Base-by-base conservation (phyloP, 768 basidiomycete genomes). In the Boletus rubropictus region DNA sequence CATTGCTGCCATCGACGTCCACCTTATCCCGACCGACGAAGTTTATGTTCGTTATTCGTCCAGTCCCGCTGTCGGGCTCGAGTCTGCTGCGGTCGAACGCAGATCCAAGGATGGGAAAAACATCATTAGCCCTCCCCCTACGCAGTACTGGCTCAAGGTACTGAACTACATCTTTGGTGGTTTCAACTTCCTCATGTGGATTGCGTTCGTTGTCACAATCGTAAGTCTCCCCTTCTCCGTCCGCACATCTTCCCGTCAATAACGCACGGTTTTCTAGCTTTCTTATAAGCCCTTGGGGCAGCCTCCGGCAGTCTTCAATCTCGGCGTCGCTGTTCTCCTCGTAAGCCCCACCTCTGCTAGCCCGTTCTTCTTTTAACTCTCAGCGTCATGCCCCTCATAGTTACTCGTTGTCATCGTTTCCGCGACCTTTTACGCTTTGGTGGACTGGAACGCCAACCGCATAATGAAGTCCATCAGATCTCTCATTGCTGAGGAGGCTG, bases 401-500 rank as follows among this genome's bases (percentile, higher is more conserved):
- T 53, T 75, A 40, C 60, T 73, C 5, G 72, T 74, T 44, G 74
- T 72, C 43, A 51, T 65, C 42, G 36, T 74, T 27, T 74, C 72
- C 3, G 59, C 72, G 3, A 70, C 68, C 1, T 71, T 78, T 58
- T 78, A 78, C 39, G 76, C 78, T 3, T 61, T 72, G 6, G 74
- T 75, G 32, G 78, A 80, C 54, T 80, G 66, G 55, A 71, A 72
- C 14, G 76, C 78, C 7, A 67, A 59, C 12, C 66, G 73, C 1
- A 72, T 77, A 46, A 79, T 80, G 74, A 70, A 73, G 29, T 77
- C 76, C 12, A 78, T 80, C 59, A 78, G 74, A 58, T 74, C 74
- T 48, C 75, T 82, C 20, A 77, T 82, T 12, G 78, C 81, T 2
- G 72, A 80, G 18, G 77, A 77, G 54, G 80, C 79, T 24, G 72